Base-by-base conservation (phyloP, 2,329 filamentous ascomycete species). In the Teratosphaeria zuluensis region DNA sequence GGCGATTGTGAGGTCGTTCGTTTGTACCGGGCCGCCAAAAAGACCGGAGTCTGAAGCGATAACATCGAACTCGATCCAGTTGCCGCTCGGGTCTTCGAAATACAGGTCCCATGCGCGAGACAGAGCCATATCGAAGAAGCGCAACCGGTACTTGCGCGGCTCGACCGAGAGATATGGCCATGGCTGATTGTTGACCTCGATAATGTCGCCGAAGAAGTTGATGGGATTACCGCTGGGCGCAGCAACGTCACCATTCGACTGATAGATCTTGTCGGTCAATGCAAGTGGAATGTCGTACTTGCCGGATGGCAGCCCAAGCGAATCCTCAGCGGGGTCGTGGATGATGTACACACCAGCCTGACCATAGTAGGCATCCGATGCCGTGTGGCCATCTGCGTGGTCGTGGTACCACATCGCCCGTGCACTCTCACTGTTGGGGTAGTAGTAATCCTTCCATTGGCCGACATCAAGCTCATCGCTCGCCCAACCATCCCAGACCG, bases 151-250 rank as follows among this genome's bases (percentile, higher is more conserved):
- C 67, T 84, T 84, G 66, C 82, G 77, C 6, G 80, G 81, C 68
- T 85, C 79, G 3, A 84, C 81, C n/a, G 77, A 74, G 9, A 83
- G 63, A 62, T 75, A 84, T 2, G 82, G 82, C 82, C 82, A 85
- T 2, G 82, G 82, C 61, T 81, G 77, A 1, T 79, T 79, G 63
- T 84, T 84, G 58, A 84, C 81, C 52, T 83, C 77, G 55, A 84
- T 81, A 1, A 81, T 70, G 64, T 84, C 82, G 42, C 82, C 82
- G 65, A 76, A 83, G n/a, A 82, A 72, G 61, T 76, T 79, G 28
- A 72, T 71, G 1, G 70, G 69, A 61, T 81, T 77, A 19, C 75
- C 72, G 1, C 71, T 72, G 1, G 62, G 62, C 5, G 76, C 78
- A 19, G 75, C 70, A 8, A 84, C 74, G 3, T 78, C 73, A 8